A percentile compares a stretch with the other conserved stretches of the same genome.
Conservation (phyloP, 768 basidiomycete species). For the Pilatotrama ljubarskyi region DNA sequence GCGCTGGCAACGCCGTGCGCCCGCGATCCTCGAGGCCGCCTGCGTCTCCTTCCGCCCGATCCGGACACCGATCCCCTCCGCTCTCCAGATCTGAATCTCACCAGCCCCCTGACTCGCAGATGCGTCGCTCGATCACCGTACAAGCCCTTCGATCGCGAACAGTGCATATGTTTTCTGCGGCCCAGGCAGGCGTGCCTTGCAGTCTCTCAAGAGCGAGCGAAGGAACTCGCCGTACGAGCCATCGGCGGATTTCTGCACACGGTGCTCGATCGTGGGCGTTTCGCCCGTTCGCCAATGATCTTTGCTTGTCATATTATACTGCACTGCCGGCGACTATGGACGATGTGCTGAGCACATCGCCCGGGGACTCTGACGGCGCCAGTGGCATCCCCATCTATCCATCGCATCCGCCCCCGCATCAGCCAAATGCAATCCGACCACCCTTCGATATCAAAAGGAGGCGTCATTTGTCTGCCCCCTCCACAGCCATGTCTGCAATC, state of each 20-base stretch:
- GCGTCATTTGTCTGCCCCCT: too few species aligned
- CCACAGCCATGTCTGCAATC: background rate
- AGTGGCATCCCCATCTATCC: background rate
- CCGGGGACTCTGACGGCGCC: background rate
- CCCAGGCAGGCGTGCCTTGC: background rate
- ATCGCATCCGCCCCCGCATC: background rate
- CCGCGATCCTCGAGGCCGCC: constrained; percentile 9
- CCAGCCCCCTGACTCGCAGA: background rate
- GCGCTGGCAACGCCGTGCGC: constrained; percentile 1
- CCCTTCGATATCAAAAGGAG: background rate
- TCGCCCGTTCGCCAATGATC: too few species aligned
- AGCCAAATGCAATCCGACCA: background rate
- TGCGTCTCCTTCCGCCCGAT: constrained; percentile 8
- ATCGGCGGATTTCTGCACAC: too few species aligned
- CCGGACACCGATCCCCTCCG: constrained; percentile 4
- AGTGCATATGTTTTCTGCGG: background rate
- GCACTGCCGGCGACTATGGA: background rate
- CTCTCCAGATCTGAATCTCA: constrained; percentile 7
- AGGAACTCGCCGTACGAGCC: background rate
- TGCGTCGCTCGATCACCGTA: background rate
- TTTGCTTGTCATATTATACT: background rate
- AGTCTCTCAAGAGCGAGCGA: background rate
- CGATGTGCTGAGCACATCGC: background rate
- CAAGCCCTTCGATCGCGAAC: background rate
- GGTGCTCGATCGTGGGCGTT: too few species aligned